Conservation (phyloP, 768 basidiomycete genomes). For the Cystofilobasidium ferigula region DNA sequence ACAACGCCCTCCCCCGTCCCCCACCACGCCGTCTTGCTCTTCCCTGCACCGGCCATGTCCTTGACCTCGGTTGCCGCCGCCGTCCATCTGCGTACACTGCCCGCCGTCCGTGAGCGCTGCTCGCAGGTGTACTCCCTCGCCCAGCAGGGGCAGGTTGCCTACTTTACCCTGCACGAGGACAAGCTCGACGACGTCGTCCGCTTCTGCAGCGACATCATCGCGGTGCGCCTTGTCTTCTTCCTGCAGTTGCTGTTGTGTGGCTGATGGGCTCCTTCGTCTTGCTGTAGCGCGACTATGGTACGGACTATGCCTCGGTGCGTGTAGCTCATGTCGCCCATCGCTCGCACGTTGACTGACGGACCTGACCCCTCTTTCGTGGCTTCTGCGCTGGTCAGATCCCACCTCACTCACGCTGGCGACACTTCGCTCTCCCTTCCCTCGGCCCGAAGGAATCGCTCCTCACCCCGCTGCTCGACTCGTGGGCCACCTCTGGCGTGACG, state of each 20-base stretch:
- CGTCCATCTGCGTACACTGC: conserved; percentile 68
- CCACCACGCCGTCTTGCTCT: not conserved
- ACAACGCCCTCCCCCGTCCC: not conserved
- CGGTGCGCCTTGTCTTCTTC: conserved; percentile 44
- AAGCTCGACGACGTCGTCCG: conserved; percentile 57
- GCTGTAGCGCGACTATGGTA: conserved; percentile 65
- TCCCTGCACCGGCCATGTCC: not conserved
- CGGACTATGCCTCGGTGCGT: conserved; percentile 43
- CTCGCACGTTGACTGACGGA: conserved; percentile 31
- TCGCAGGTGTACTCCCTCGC: conserved; percentile 66
- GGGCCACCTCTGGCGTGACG: not conserved
- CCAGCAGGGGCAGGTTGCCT: conserved; percentile 59
- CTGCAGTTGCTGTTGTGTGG: not conserved
- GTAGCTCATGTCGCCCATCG: conserved; percentile 29
- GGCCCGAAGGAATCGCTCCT: conserved; percentile 32
- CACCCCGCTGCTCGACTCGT: conserved; percentile 4
- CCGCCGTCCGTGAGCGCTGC: conserved; percentile 83
- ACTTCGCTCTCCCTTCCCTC: conserved; percentile 55
- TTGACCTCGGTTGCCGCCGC: conserved; percentile 1
- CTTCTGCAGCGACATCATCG: conserved; percentile 67
- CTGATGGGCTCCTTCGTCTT: not conserved
- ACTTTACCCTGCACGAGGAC: conserved; percentile 74
- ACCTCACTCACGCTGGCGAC: conserved; percentile 81
- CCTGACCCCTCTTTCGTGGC: conserved; percentile 5
- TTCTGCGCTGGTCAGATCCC: conserved; percentile 50